phyloP scores from a whole-genome alignment of 169 alveolate species.

The Babesia sp. region DNA sequence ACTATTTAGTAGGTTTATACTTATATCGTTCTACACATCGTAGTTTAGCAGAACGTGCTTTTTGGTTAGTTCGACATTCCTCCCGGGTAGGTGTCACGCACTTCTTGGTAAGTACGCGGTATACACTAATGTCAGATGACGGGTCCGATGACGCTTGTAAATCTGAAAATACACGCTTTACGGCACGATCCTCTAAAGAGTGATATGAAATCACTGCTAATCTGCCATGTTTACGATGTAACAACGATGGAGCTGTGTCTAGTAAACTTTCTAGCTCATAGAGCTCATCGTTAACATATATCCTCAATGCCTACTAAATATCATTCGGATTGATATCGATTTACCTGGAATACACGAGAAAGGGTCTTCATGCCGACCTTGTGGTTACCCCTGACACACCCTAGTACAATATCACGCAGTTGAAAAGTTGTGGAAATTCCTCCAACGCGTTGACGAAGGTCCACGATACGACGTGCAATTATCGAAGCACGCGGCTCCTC shows the following conservation, averaged over 20 bases:
- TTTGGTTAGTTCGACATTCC: constrained; percentile 41
- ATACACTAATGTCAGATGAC: constrained; percentile 13
- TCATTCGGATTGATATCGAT: too few species aligned
- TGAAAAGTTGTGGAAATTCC: constrained; percentile 67
- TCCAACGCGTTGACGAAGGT: constrained; percentile 28
- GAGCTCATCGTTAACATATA: constrained; percentile 74
- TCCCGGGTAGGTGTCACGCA: constrained; percentile 51
- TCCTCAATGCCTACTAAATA: constrained; percentile 68
- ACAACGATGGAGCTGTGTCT: constrained; percentile 59
- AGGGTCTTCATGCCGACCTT: constrained; percentile 70
- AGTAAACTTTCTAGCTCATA: constrained; percentile 61
- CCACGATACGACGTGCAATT: constrained; percentile 49
- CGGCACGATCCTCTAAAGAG: constrained; percentile 73
- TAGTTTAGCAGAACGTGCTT: constrained; percentile 60
- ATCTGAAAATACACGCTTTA: constrained; percentile 41
- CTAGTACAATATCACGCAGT: constrained; percentile 61
- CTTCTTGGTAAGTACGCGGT: constrained; percentile 21
- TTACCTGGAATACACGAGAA: constrained; percentile 71
- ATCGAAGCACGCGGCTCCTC: constrained; percentile 61
- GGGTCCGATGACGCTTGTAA: constrained; percentile 8
- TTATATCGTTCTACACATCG: constrained; percentile 44
- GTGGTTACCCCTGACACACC: constrained; percentile 52
- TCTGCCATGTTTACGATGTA: constrained; percentile 51
- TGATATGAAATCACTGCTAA: constrained; percentile 74
- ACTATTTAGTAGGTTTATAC: neutral